A percentile compares a stretch with the other conserved stretches of the same genome.
Conservation (phyloP, 805 yeast species). For the Metschnikowia peoriensis region DNA sequence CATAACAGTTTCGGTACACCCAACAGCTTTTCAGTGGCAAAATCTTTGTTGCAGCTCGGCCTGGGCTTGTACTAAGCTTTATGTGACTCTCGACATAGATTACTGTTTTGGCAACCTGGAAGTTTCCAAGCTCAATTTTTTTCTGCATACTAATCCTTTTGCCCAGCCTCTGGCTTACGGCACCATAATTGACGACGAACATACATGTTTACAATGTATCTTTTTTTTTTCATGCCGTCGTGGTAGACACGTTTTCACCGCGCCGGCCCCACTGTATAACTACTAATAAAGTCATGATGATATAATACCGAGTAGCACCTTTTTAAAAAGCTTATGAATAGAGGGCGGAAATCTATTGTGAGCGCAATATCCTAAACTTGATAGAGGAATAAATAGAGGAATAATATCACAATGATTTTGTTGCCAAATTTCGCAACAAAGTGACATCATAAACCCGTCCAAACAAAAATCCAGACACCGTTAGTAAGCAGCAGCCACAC, state of each 20-base stretch:
- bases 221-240: not conserved
- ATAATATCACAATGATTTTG: too few species aligned
- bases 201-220: not conserved
- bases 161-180: not conserved
- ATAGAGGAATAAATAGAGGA: too few species aligned
- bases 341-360: too few species aligned
- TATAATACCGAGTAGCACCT: not conserved
- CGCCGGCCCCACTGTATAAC: constrained; percentile 1
- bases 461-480: not conserved
- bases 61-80: constrained; percentile 21
- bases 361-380: too few species aligned
- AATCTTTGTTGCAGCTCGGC: constrained; percentile 45
- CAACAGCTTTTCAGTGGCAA: constrained; percentile 45
- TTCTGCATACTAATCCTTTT: not conserved
- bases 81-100: too few species aligned
- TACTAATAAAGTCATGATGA: constrained; percentile 1
- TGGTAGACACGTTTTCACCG: not conserved
- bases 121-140: not conserved
- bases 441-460: too few species aligned
- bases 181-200: not conserved
- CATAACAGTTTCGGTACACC: constrained; percentile 40
- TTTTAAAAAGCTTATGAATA: too few species aligned
- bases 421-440: too few species aligned
- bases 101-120: not conserved
- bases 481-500: not conserved